Evolutionary conservation across 306 rosid genomes (phyloP).

Genomic region (Vigna mungo): DNA sequence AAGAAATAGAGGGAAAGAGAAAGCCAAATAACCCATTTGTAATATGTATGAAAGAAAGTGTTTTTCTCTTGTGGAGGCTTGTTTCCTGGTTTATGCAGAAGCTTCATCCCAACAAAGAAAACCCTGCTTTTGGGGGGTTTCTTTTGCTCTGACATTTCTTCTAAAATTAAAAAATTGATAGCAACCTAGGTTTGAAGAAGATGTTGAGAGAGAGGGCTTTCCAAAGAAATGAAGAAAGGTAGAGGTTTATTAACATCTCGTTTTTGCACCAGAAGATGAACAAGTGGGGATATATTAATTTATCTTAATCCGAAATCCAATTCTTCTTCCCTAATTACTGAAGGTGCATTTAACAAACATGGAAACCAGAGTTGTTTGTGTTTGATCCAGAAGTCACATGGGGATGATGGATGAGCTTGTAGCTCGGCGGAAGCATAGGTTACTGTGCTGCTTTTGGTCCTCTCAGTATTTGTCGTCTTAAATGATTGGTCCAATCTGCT

Average conservation of each 20-base stretch:
- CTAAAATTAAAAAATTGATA: constrained; percentile 17
- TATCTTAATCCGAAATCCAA: neutral
- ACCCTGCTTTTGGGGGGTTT: constrained; percentile 59
- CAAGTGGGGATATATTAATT: neutral
- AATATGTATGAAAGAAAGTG: constrained; percentile 56
- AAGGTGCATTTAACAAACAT: neutral
- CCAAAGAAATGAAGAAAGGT: constrained; percentile 41
- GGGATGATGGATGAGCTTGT: constrained; percentile 42
- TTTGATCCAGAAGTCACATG: constrained; percentile 40
- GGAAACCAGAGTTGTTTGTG: neutral
- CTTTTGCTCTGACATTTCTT: constrained; percentile 63
- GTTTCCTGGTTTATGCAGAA: constrained; percentile 61
- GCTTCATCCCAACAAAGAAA: constrained; percentile 83
- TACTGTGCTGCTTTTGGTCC: constrained; percentile 21
- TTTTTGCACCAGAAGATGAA: constrained; percentile 43
- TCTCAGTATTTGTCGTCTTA: constrained; percentile 39
- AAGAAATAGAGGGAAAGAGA: constrained; percentile 80
- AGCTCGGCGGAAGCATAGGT: constrained; percentile 33
- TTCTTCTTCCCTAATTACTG: neutral
- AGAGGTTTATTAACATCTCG: constrained; percentile 38
- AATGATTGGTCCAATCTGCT: constrained; percentile 30
- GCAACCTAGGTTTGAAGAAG: neutral
- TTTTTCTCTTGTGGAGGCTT: constrained; percentile 61
- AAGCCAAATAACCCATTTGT: constrained; percentile 90
- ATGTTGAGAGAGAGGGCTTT: constrained; percentile 61